Base-by-base conservation (phyloP, 1,284 basidiomycete species). In the Rhodotorula sp. region DNA sequence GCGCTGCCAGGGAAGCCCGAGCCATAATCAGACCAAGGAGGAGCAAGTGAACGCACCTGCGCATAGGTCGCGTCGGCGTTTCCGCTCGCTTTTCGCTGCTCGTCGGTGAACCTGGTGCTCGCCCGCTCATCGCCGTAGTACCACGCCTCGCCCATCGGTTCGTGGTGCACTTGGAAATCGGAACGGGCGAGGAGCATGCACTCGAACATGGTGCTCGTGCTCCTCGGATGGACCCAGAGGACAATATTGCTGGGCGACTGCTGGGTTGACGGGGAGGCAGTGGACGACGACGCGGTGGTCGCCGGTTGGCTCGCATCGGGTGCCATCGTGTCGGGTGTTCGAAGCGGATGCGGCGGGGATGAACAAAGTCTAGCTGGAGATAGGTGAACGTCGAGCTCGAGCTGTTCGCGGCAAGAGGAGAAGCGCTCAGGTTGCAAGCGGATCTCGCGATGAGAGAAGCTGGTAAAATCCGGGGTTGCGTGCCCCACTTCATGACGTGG, bases 201-300 rank as follows among this genome's bases (percentile, higher is more conserved):
- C 56, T 78, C 77, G 62, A 78, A 77, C 74, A 77, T 77, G 66
- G 77, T 77, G 54, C 54, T 63, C 2, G 68, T 70, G 28, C 62
- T 62, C 54, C 73, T 49, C 2, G 71, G 71, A 7, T 72, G 71
- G 16, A 60, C 62, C 70, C 70, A 71, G 5, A 71, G 50, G 45
- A 68, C 65, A 64, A 68, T 43, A 28, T 55, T 63, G 52, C 43
- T 38, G 10, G 62, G 62, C 38, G 58, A 59, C 21, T 16, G 21
- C 31, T 18, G 12, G 56, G 49, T 59, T 26, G 64, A 52, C 19
- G 57, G 45, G 4, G 57, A 16, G 19, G 45, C 3, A 21, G 26
- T 26, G 5, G 59, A 15, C 12, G 26, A 4, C 21, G 58, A 19
- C 31, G 55, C 21, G 10, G 14, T 23, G n/a, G 28, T 5, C 6